Conservation (phyloP, 768 basidiomycete species). For the Mycena polygramma region DNA sequence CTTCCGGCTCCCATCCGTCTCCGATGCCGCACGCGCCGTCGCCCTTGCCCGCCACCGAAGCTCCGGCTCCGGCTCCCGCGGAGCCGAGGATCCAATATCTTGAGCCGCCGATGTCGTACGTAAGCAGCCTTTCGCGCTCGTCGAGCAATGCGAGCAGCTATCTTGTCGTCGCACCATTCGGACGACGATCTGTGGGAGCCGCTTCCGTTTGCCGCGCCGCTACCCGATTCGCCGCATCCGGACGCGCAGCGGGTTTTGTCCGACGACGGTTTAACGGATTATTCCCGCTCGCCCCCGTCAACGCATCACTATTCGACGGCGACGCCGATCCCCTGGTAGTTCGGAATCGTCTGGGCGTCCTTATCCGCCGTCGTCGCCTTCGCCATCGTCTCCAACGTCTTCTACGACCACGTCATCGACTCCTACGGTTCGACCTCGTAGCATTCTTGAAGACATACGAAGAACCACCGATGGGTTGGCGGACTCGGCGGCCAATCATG, state of each 20-base stretch:
- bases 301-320: conserved; percentile 41
- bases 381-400: conserved; percentile 48
- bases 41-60: conserved; percentile 1
- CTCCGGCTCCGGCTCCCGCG: conserved; percentile 16
- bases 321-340: conserved; percentile 40
- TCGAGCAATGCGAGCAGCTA: conserved; percentile 56
- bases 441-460: conserved; percentile 43
- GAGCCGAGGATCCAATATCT: conserved; percentile 36
- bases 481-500: conserved; percentile 44
- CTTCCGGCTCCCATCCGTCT: conserved; percentile 17
- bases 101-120: conserved; percentile 27
- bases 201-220: neutral
- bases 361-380: conserved; percentile 44
- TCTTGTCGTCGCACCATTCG: conserved; percentile 77
- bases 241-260: neutral
- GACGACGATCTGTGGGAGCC: conserved; percentile 66
- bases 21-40: conserved; percentile 2
- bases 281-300: conserved; percentile 52
- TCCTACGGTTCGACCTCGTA: conserved; percentile 52
- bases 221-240: conserved; percentile 39
- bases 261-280: conserved; percentile 32
- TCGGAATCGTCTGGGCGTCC: conserved; percentile 39
- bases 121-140: conserved; percentile 36
- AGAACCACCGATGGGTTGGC: conserved; percentile 75
- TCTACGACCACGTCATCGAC: conserved; percentile 40